Conservation (phyloP, 2,329 filamentous ascomycete genomes). For the Colletotrichum paranaense region DNA sequence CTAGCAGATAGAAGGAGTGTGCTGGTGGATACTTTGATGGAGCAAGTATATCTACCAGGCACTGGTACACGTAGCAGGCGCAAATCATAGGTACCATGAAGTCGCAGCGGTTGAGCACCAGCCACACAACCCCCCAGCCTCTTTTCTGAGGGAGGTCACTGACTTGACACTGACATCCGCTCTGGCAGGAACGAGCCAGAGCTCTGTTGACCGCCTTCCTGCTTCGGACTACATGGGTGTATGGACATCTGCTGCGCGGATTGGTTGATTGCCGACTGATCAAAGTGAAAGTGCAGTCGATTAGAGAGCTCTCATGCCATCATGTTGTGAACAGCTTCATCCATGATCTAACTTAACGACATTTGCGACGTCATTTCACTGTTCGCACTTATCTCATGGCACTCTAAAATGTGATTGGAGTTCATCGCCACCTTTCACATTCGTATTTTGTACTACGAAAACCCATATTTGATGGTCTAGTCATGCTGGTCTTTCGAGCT, state of each 20-base stretch:
- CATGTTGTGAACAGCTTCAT: not conserved
- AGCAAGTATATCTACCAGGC: constrained; percentile 6
- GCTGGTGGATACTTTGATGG: constrained; percentile 14
- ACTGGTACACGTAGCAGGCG: not conserved
- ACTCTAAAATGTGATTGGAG: constrained; percentile 17
- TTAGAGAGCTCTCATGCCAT: constrained; percentile 3
- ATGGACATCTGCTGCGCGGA: not conserved
- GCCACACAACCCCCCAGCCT: constrained; percentile 15
- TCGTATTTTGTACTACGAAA: not conserved
- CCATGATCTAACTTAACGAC: not conserved
- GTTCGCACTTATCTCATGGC: not conserved
- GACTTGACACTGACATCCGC: not conserved
- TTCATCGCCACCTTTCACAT: not conserved
- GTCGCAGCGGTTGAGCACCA: not conserved
- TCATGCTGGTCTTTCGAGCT: constrained; percentile 28
- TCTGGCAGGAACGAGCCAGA: constrained; percentile 3
- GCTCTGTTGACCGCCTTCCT: constrained; percentile 30
- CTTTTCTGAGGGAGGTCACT: constrained; percentile 11
- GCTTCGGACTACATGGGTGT: not conserved
- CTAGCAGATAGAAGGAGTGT: constrained; percentile 33
- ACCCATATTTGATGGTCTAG: constrained; percentile 2
- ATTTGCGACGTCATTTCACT: not conserved
- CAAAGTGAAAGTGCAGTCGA: not conserved
- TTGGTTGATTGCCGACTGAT: not conserved
- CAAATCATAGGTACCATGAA: not conserved